These are phyloP conservation scores for Pinus taeda DNA, from an alignment of 75 land plant species.

Conservation along the genomic window DNA sequence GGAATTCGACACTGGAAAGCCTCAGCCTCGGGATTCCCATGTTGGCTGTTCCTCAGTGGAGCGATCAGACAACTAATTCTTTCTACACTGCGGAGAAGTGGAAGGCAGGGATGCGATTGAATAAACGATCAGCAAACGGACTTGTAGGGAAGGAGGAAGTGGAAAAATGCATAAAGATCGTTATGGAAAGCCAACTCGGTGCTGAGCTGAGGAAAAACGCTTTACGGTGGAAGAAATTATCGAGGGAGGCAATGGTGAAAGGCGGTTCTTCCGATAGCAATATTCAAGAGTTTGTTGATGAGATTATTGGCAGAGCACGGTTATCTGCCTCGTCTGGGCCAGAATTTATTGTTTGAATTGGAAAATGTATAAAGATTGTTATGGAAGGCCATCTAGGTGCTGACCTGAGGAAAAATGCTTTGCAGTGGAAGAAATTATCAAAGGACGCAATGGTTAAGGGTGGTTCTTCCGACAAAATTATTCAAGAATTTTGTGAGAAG, in stretches of 20 bases:
- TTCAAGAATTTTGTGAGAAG: too few species aligned
- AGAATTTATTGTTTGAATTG: too few species aligned
- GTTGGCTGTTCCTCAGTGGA: conserved; percentile 24
- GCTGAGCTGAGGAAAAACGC: conserved; percentile 42
- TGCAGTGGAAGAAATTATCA: too few species aligned
- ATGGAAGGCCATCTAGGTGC: too few species aligned
- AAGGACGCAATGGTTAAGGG: too few species aligned
- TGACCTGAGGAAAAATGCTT: too few species aligned
- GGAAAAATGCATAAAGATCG: conserved; percentile 25
- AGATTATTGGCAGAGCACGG: too few species aligned
- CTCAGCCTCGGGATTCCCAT: conserved; percentile 29
- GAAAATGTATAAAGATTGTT: too few species aligned
- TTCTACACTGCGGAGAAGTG: conserved; percentile 20
- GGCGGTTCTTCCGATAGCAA: conserved; percentile 60
- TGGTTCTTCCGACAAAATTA: too few species aligned
- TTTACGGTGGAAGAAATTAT: conserved; percentile 33
- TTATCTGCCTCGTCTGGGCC: too few species aligned
- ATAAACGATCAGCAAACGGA: background rate
- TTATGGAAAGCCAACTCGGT: conserved; percentile 27
- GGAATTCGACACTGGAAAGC: conserved; percentile 42
- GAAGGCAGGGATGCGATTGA: conserved; percentile 15
- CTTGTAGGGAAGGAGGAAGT: conserved; percentile 40
- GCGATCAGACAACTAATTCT: conserved; percentile 29
- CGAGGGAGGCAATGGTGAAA: conserved; percentile 32
- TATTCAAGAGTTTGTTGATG: conserved; percentile 30